Base-by-base conservation (phyloP, 2,329 filamentous ascomycete genomes). In the Monosporascus ibericus region DNA sequence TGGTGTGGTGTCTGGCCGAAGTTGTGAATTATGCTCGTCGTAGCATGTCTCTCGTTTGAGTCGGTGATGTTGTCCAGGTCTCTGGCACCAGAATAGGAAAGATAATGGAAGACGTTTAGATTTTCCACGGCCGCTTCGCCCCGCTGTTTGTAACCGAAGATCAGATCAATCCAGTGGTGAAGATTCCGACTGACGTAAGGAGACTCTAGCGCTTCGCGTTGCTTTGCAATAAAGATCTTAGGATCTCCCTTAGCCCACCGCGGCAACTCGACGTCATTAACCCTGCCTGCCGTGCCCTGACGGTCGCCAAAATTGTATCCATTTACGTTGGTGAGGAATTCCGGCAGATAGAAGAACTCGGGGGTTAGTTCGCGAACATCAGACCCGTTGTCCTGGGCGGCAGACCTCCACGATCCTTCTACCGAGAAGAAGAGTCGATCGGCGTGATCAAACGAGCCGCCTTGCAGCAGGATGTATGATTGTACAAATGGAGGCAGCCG, bases 1-100 rank as follows among this genome's bases (percentile, higher is more conserved):
- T 99, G 95, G 61, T 95, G 88, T 2, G 95, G 94, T 1, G 95
- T 99, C 68, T 99, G 94, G 0, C 94, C 94, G 69, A 99, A 99
- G 62, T 97, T 97, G 70, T 99, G 92, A 62, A 99, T 97, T 60
- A 96, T 95, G 36, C 90, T 90, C 50, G 96, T 96, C 0, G 91
- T 92, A 5, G 92, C 89, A 6, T 91, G 77, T 44, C 91, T 81
- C 69, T 97, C 92, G 52, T 92, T 84, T 0, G 89, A 87, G 65
- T 97, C 92, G 7, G 86, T 84, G 55, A 99, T 97, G 49, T 85
- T 86, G 68, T 99, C 94, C 5, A 99, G 75, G 67, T 99, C 90
- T 58, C 89, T 95, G 3, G 92, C 91, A 6, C 94, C 95, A 55
- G 92, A 88, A 65, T 99, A 99, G 0, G 92, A 97, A 20, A 96